Percentiles rank a stretch among this genome's conserved stretches.
Evolutionary conservation across 805 yeast genomes (phyloP).

Genomic region (Starmerella powellii): DNA sequence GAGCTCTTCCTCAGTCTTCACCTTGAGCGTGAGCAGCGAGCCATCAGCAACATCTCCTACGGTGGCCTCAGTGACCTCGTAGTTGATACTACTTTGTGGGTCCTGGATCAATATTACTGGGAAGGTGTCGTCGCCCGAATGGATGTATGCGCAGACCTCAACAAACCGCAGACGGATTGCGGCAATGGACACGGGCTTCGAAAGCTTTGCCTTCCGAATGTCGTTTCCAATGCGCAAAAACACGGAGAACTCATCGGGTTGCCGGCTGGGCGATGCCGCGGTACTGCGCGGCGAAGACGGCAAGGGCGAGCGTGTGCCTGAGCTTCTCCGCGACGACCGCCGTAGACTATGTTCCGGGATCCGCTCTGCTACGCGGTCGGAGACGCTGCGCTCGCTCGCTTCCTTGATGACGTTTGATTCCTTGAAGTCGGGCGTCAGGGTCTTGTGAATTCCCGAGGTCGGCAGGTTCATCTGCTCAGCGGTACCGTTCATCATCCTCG

Average conservation of each 20-base stretch:
- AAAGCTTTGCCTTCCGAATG: slow-evolving; percentile 20
- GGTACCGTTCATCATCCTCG: slow-evolving; percentile 38
- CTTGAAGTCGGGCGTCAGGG: slow-evolving; percentile 20
- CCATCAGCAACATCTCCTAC: slow-evolving; percentile 51
- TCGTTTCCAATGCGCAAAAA: slow-evolving; percentile 28
- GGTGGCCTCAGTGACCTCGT: slow-evolving; percentile 64
- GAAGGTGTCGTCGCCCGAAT: slow-evolving; percentile 48
- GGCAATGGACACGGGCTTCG: slow-evolving; percentile 20
- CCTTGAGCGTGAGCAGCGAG: slow-evolving; percentile 44
- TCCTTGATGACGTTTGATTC: slow-evolving; percentile 16
- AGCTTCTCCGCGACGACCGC: not conserved
- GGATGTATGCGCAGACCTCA: slow-evolving; percentile 76
- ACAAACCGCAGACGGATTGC: slow-evolving; percentile 54
- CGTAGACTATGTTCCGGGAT: not conserved
- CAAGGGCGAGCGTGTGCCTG: not conserved
- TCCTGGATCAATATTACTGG: slow-evolving; percentile 73
- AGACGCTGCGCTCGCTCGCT: not conserved
- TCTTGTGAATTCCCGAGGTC: slow-evolving; percentile 18
- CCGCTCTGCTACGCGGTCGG: too few relatives aligned
- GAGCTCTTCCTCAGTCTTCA: slow-evolving; percentile 34
- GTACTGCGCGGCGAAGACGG: not conserved
- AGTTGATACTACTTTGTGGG: slow-evolving; percentile 44
- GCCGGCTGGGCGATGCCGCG: not conserved
- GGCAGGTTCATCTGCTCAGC: slow-evolving; percentile 17
- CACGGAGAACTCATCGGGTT: slow-evolving; percentile 16